These are phyloP conservation scores for Colletotrichum sp. DNA, from an alignment of 2,329 filamentous ascomycete species.

Conservation along the genomic window DNA sequence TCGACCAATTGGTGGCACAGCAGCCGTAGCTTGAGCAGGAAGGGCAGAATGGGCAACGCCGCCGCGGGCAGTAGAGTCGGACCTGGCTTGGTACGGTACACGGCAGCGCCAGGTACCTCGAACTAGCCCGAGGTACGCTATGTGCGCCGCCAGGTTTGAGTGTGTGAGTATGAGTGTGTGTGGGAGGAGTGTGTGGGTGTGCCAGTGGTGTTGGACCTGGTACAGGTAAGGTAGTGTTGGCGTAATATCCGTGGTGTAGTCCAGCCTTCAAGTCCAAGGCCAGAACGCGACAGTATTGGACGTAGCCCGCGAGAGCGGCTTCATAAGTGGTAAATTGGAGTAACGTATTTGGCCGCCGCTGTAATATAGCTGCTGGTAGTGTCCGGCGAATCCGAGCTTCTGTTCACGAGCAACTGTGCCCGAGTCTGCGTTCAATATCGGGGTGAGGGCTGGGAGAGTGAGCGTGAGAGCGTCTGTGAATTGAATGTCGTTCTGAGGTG, in stretches of 20 bases:
- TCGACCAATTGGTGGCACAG: background rate
- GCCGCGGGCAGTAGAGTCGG: background rate
- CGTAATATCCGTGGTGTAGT: background rate
- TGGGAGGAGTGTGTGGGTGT: background rate
- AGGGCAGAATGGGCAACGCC: background rate
- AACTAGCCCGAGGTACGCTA: background rate
- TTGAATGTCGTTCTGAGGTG: background rate
- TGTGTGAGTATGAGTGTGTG: background rate
- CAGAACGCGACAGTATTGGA: background rate
- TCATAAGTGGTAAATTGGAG: background rate
- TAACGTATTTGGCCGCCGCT: background rate
- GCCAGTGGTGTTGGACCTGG: background rate
- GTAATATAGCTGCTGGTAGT: background rate
- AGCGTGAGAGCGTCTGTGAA: background rate
- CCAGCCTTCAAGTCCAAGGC: background rate
- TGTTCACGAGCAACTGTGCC: background rate
- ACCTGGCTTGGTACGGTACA: background rate
- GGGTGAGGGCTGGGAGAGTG: background rate
- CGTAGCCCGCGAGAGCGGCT: background rate
- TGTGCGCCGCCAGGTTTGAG: background rate
- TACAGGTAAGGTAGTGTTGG: background rate
- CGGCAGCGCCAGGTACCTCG: background rate
- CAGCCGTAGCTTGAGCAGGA: background rate
- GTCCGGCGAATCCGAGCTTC: background rate
- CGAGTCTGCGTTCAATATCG: background rate